Conservation (phyloP, 2,329 filamentous ascomycete genomes). For the Grosmannia penicillata region DNA sequence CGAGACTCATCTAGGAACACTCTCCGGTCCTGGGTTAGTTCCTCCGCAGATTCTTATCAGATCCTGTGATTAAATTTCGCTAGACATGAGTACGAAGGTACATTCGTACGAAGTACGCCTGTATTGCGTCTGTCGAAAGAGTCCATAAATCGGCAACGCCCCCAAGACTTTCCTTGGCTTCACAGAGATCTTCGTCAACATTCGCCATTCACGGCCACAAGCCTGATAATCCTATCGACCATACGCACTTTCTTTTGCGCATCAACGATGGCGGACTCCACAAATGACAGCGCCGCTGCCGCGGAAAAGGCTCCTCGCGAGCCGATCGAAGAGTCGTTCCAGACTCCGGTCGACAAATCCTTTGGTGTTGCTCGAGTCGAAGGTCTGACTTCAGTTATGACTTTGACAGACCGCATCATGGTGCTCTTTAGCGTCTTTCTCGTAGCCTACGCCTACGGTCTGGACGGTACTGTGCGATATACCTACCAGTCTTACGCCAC, state of each 20-base stretch:
- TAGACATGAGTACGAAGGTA: not conserved
- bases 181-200: too few species aligned
- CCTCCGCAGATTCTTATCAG: not conserved
- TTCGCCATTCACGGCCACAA: too few species aligned
- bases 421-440: conserved; percentile 49
- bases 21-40: too few species aligned
- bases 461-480: conserved; percentile 41
- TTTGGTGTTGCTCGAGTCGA: conserved; percentile 46
- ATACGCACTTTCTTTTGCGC: too few species aligned
- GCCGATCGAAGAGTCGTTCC: not conserved
- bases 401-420: conserved; percentile 24
- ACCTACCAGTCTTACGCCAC: conserved; percentile 42
- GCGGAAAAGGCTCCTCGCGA: not conserved
- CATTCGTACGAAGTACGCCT: too few species aligned
- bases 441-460: conserved; percentile 47
- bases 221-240: too few species aligned
- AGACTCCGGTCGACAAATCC: conserved; percentile 15
- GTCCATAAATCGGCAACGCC: too few species aligned
- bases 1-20: too few species aligned
- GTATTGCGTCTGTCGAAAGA: too few species aligned
- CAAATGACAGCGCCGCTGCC: not conserved
- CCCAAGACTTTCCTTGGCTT: too few species aligned
- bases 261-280: too few species aligned
- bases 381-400: conserved; percentile 37
- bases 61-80: not conserved